Percentiles rank a stretch among this genome's conserved stretches.
phyloP scores from a whole-genome alignment of 1,139 yeast genomes.

The Yamadazyma friedrichii region DNA sequence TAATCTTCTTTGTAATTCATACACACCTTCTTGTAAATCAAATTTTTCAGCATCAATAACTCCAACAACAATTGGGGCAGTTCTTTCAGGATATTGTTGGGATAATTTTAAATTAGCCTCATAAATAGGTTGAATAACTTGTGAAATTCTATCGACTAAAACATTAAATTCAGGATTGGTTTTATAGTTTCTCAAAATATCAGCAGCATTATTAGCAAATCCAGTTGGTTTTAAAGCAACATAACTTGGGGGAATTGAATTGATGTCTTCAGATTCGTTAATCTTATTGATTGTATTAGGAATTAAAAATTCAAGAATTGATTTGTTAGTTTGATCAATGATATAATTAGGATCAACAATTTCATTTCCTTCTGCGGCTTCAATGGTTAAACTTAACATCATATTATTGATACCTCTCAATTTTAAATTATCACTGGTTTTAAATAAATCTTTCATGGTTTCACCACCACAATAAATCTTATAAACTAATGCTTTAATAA shows the following conservation, averaged over 20 bases:
- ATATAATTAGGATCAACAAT: conserved; percentile 64
- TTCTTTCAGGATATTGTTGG: conserved; percentile 60
- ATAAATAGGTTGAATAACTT: conserved; percentile 55
- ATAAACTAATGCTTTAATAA: conserved; percentile 73
- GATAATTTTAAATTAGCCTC: conserved; percentile 51
- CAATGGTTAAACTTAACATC: conserved; percentile 93
- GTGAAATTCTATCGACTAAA: conserved; percentile 64
- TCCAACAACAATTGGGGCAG: conserved; percentile 79
- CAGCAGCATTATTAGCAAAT: conserved; percentile 71
- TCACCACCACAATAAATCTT: conserved; percentile 93
- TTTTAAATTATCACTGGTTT: conserved; percentile 66
- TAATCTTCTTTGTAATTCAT: conserved; percentile 82
- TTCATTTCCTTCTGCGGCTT: conserved; percentile 79
- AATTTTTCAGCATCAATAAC: conserved; percentile 93
- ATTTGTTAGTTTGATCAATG: conserved; percentile 63
- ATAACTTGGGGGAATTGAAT: conserved; percentile 72
- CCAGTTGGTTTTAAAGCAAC: conserved; percentile 96
- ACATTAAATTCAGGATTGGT: conserved; percentile 51
- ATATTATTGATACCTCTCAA: conserved; percentile 82
- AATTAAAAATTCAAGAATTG: conserved; percentile 67
- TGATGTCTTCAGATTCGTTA: conserved; percentile 44
- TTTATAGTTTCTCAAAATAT: conserved; percentile 64
- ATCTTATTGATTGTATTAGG: conserved; percentile 64
- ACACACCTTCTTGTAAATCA: conserved; percentile 87
- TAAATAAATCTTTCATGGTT: conserved; percentile 61